Evolutionary conservation across 352 stramenopile genomes (phyloP).

Genomic region (Pythium guiyangense): DNA sequence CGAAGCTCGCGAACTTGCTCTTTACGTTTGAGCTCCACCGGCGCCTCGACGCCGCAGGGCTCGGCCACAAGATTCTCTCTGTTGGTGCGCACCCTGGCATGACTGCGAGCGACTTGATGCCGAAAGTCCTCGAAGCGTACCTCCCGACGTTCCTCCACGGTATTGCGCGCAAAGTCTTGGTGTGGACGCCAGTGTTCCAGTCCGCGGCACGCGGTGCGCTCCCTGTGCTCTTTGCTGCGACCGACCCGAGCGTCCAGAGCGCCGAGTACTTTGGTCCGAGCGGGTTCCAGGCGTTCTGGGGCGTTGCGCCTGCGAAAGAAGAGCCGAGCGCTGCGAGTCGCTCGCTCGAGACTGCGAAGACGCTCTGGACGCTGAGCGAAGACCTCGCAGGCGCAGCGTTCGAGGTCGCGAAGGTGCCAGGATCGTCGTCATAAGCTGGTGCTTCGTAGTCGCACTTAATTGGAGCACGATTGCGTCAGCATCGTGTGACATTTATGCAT

Average conservation of each 20-base stretch:
- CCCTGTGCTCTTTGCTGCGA: conserved; percentile 25
- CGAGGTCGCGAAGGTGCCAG: conserved; percentile 14
- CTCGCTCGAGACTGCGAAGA: conserved; percentile 19
- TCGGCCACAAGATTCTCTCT: conserved; percentile 21
- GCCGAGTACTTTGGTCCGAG: conserved; percentile 28
- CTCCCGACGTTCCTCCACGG: conserved; percentile 20
- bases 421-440: too few relatives aligned
- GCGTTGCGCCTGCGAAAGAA: conserved; percentile 20
- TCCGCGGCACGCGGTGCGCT: conserved; percentile 17
- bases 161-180: conserved; percentile 16
- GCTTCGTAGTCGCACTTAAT: too few relatives aligned
- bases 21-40: conserved; percentile 63
- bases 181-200: conserved; percentile 17
- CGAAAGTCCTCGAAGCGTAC: conserved; percentile 19
- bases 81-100: conserved; percentile 23
- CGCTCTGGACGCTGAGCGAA: conserved; percentile 33
- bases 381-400: conserved; percentile 20
- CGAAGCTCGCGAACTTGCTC: conserved; percentile 56
- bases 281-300: conserved; percentile 23
- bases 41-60: conserved; percentile 18
- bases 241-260: conserved; percentile 11
- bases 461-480: not conserved
- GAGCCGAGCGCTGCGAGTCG: conserved; percentile 24
- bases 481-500: too few relatives aligned
- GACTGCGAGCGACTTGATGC: conserved; percentile 17